A percentile compares a stretch with the other conserved stretches of the same genome.
Conservation (phyloP, 2,329 filamentous ascomycete species). For the Trichoderma lentiforme region DNA sequence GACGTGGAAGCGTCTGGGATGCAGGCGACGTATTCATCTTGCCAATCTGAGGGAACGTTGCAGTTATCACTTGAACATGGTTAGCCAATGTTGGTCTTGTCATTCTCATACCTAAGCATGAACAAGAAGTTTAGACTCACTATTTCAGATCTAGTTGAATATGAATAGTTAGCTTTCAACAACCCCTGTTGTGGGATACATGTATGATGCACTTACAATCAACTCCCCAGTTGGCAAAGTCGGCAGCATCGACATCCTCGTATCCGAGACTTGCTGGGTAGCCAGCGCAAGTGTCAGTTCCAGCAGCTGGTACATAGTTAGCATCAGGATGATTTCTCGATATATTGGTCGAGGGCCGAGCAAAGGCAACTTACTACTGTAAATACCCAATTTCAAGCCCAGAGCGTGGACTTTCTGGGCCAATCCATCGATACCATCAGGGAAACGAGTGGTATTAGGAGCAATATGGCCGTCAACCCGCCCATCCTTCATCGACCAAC, state of each 20-base stretch:
- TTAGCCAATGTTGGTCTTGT: background rate
- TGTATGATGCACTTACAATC: conserved; percentile 41
- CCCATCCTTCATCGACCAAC: conserved; percentile 51
- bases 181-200: background rate
- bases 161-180: background rate
- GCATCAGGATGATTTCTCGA: background rate
- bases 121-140: background rate
- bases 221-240: conserved; percentile 57
- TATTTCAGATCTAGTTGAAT: conserved; percentile 19
- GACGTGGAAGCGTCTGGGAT: conserved; percentile 23
- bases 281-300: conserved; percentile 23
- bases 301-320: conserved; percentile 20
- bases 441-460: conserved; percentile 51
- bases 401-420: conserved; percentile 53
- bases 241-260: conserved; percentile 55
- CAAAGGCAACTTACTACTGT: conserved; percentile 46
- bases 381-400: conserved; percentile 62
- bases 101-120: no score
- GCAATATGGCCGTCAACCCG: conserved; percentile 36
- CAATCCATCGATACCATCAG: conserved; percentile 53
- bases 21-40: conserved; percentile 32
- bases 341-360: background rate
- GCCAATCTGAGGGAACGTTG: conserved; percentile 38
- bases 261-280: conserved; percentile 50
- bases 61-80: conserved; percentile 46